Conservation (phyloP, 345 rosid genomes). For the Heritiera fomes region DNA sequence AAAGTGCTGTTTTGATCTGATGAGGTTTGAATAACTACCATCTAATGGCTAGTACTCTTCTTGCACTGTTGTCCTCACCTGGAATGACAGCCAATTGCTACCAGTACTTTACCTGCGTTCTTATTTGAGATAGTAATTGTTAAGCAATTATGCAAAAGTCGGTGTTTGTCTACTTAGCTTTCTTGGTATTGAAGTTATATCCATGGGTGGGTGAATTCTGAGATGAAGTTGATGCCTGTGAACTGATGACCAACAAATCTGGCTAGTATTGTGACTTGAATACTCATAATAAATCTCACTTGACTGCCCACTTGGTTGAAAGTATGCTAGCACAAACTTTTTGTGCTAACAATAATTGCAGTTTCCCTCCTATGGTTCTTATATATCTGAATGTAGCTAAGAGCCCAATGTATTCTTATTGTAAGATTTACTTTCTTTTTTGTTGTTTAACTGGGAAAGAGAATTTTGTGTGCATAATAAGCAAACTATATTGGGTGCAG, state of each 20-base stretch:
- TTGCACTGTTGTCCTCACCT: constrained; percentile 1
- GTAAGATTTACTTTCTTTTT: background rate
- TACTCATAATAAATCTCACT: background rate
- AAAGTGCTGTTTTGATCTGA: background rate
- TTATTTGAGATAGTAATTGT: background rate
- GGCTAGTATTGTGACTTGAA: background rate
- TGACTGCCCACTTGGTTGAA: background rate
- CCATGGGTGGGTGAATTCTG: background rate
- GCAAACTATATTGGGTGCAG: constrained; percentile 32
- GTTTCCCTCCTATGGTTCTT: background rate
- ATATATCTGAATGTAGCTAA: background rate
- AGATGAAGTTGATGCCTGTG: background rate
- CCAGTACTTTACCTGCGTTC: background rate
- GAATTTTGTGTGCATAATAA: background rate
- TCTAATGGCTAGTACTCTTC: background rate
- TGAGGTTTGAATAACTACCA: background rate
- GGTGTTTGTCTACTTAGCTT: background rate
- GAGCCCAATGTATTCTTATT: background rate
- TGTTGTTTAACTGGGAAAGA: background rate
- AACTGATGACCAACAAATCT: background rate
- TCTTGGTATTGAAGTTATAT: constrained; percentile 4
- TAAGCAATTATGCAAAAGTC: constrained; percentile 2
- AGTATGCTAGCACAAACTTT: background rate
- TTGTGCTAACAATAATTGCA: background rate
- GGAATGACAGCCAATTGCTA: background rate